A percentile compares a stretch with the other conserved stretches of the same genome.
These are phyloP conservation scores for Leishmania turanica DNA, from an alignment of 208 protist species.

Conservation along the genomic window DNA sequence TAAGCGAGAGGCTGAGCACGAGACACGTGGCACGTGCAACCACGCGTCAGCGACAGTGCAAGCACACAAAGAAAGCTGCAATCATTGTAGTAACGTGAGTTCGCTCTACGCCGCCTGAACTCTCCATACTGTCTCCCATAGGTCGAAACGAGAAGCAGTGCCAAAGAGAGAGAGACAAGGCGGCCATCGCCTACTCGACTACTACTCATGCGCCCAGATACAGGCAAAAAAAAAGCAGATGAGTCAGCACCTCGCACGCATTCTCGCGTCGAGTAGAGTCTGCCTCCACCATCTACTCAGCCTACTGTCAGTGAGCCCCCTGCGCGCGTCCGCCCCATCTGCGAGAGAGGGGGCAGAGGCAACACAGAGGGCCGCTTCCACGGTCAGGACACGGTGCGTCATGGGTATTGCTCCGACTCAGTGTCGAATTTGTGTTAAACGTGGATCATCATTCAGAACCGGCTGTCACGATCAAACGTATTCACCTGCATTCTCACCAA, in stretches of 20 bases:
- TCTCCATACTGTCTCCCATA: neutral
- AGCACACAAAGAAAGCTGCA: neutral
- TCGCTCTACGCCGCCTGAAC: neutral
- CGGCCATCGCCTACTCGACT: neutral
- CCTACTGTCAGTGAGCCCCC: slow-evolving; percentile 1
- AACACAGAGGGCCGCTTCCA: slow-evolving; percentile 17
- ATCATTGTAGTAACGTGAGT: neutral
- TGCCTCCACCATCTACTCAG: neutral
- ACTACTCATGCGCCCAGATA: neutral
- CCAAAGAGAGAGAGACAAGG: neutral
- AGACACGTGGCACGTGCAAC: neutral
- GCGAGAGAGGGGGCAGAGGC: neutral
- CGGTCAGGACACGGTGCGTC: slow-evolving; percentile 41
- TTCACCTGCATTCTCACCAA: neutral
- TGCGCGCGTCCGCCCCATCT: neutral
- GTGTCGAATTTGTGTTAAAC: slow-evolving; percentile 49
- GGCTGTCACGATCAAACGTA: neutral
- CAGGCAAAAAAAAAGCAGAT: neutral
- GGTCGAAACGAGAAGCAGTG: neutral
- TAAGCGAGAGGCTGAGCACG: neutral
- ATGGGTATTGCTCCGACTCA: slow-evolving; percentile 36
- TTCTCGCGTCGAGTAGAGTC: neutral
- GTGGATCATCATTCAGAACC: slow-evolving; percentile 29
- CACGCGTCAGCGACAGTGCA: neutral
- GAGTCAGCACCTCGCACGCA: neutral